Percentiles rank a stretch among this genome's conserved stretches.
These are phyloP conservation scores for Starmerella scarabaei DNA, from an alignment of 805 yeast genomes.

Conservation along the genomic window DNA sequence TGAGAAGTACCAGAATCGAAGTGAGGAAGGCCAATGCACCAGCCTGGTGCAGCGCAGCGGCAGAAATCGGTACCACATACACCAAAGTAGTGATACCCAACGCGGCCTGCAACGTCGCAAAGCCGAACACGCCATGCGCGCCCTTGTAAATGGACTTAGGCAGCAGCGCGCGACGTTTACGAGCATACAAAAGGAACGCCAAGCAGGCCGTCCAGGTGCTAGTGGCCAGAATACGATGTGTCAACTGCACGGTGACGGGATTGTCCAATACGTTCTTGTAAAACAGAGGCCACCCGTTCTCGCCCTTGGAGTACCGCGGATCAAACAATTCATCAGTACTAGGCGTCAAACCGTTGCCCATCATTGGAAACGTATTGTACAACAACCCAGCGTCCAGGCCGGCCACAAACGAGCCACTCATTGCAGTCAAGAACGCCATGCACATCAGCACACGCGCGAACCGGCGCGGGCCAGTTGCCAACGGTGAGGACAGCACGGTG, in stretches of 20 bases:
- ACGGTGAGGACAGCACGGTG: conserved; percentile 48
- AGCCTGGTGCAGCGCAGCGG: conserved; percentile 94
- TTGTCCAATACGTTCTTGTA: conserved; percentile 77
- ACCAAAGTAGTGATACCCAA: conserved; percentile 78
- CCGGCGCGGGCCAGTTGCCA: conserved; percentile 44
- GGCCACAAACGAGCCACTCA: conserved; percentile 97
- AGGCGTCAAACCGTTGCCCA: conserved; percentile 73
- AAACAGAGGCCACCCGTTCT: conserved; percentile 35
- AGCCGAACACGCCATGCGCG: conserved; percentile 57
- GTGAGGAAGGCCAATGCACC: conserved; percentile 88
- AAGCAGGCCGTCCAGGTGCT: conserved; percentile 62
- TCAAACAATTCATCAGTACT: conserved; percentile 65
- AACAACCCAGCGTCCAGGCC: conserved; percentile 96
- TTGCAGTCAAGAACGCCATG: conserved; percentile 75
- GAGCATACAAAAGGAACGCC: conserved; percentile 58
- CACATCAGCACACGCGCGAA: conserved; percentile 45
- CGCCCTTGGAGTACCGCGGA: conserved; percentile 34
- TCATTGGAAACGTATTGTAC: conserved; percentile 89
- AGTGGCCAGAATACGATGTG: conserved; percentile 75
- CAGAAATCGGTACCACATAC: conserved; percentile 79
- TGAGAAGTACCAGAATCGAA: conserved; percentile 49
- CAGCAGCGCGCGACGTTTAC: conserved; percentile 39
- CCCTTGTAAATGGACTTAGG: conserved; percentile 34
- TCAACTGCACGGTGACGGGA: conserved; percentile 89
- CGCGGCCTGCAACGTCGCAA: conserved; percentile 69